These are phyloP conservation scores for Diddensiella santjacobensis DNA, from an alignment of 805 yeast genomes.

Conservation along the genomic window DNA sequence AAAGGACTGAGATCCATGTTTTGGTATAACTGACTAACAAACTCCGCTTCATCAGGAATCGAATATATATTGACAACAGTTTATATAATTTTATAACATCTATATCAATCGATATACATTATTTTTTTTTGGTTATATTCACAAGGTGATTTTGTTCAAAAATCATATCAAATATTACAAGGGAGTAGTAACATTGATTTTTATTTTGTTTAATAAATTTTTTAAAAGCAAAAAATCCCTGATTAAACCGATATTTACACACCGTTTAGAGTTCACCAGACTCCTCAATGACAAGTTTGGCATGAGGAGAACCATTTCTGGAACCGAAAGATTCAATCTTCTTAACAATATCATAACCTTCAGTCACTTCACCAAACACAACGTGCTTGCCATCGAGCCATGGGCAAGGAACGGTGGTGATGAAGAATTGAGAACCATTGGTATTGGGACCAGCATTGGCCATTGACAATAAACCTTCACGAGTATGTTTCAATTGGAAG, in stretches of 20 bases:
- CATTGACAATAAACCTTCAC: conserved; percentile 86
- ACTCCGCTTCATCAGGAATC: background rate
- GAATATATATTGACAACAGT: background rate
- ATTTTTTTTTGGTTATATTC: background rate
- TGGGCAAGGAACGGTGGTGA: conserved; percentile 82
- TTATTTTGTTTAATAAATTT: too few relatives aligned
- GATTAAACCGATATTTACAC: background rate
- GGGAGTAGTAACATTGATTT: background rate
- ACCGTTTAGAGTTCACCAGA: conserved; percentile 52
- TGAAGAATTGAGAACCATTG: conserved; percentile 96
- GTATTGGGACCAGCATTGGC: conserved; percentile 98
- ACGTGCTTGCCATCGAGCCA: conserved; percentile 95
- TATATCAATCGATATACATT: background rate
- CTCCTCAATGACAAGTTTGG: conserved; percentile 59
- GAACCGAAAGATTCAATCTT: conserved; percentile 77
- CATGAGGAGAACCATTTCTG: conserved; percentile 60
- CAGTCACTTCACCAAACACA: conserved; percentile 88
- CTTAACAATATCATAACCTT: conserved; percentile 82
- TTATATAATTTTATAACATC: too few relatives aligned
- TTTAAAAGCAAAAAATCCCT: background rate
- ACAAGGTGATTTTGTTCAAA: background rate
- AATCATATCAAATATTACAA: too few relatives aligned
- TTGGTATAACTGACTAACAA: background rate
- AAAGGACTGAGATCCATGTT: background rate
- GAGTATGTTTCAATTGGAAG: conserved; percentile 63